Percentiles rank a stretch among this genome's conserved stretches.
phyloP scores from a whole-genome alignment of 441 rosid species.

The Populus hybrid region DNA sequence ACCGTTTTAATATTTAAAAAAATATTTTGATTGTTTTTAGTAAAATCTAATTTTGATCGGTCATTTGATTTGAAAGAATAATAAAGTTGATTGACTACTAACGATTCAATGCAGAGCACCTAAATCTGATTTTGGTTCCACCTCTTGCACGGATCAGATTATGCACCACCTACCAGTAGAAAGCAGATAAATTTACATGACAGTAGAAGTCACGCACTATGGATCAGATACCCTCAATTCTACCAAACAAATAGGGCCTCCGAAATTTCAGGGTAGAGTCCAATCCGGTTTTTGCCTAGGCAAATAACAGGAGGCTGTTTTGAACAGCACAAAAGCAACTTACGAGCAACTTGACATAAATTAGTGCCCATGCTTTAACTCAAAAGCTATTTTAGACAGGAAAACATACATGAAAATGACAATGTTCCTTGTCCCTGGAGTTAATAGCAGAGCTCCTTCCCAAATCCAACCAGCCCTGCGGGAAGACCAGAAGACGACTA shows the following conservation, averaged over 20 bases:
- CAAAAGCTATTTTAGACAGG: neutral
- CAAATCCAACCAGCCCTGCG: neutral
- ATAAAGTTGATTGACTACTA: no score
- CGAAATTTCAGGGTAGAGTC: neutral
- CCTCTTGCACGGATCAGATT: no score
- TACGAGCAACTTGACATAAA: neutral
- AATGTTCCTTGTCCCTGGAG: neutral
- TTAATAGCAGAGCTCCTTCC: neutral
- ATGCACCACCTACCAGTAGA: neutral
- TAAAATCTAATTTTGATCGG: fast-evolving
- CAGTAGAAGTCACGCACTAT: no score
- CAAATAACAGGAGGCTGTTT: neutral
- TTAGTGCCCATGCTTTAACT: neutral
- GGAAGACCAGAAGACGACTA: neutral
- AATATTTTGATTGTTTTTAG: fast-evolving
- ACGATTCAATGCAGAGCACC: neutral
- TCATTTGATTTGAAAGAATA: no score
- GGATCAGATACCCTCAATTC: neutral
- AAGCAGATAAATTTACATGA: no score
- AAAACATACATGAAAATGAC: neutral
- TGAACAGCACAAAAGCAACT: neutral
- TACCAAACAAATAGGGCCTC: neutral
- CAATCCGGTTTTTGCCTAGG: neutral
- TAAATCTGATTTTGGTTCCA: neutral
- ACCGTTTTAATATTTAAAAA: no score